A percentile compares a stretch with the other conserved stretches of the same genome.
These are phyloP conservation scores for Pezicula neosporulosa DNA, from an alignment of 2,329 filamentous ascomycete species.

Conservation along the genomic window DNA sequence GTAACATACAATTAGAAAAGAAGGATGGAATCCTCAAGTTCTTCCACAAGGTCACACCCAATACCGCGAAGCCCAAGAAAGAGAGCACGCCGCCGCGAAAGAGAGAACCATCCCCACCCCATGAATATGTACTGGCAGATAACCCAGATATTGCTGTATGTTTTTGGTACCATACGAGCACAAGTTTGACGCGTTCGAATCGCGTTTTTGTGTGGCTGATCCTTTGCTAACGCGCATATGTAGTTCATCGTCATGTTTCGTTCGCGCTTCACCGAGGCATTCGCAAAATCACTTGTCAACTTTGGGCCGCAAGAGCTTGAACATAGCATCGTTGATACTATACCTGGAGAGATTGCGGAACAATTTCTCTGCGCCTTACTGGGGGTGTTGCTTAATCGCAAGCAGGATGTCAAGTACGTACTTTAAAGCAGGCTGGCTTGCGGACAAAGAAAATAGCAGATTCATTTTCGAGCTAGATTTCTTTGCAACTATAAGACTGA, in stretches of 20 bases:
- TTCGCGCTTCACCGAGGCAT: conserved; percentile 84
- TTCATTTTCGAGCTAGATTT: neutral
- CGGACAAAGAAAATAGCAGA: neutral
- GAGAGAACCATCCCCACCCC: conserved; percentile 81
- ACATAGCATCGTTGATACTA: conserved; percentile 71
- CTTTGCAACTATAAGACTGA: conserved; percentile 8
- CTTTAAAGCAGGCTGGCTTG: neutral
- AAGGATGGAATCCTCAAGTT: conserved; percentile 64
- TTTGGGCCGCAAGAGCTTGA: conserved; percentile 96
- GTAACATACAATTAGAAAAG: conserved; percentile 45
- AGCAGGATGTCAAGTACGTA: conserved; percentile 96
- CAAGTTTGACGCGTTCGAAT: conserved; percentile 43
- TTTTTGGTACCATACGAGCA: conserved; percentile 40
- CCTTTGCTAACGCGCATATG: conserved; percentile 31
- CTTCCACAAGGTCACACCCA: conserved; percentile 53
- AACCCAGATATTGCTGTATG: conserved; percentile 90
- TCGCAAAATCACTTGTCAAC: conserved; percentile 82
- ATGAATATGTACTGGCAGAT: conserved; percentile 86
- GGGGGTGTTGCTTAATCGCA: conserved; percentile 86
- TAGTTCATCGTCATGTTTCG: conserved; percentile 99
- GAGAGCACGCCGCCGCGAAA: conserved; percentile 64
- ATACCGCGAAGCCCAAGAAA: conserved; percentile 46
- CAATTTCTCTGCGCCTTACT: conserved; percentile 85
- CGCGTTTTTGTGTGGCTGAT: conserved; percentile 39
- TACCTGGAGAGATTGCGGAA: conserved; percentile 83